A percentile compares a stretch with the other conserved stretches of the same genome.
Evolutionary conservation across 140 eudicot genomes (phyloP).

Genomic region (Bidens hawaiensis): DNA sequence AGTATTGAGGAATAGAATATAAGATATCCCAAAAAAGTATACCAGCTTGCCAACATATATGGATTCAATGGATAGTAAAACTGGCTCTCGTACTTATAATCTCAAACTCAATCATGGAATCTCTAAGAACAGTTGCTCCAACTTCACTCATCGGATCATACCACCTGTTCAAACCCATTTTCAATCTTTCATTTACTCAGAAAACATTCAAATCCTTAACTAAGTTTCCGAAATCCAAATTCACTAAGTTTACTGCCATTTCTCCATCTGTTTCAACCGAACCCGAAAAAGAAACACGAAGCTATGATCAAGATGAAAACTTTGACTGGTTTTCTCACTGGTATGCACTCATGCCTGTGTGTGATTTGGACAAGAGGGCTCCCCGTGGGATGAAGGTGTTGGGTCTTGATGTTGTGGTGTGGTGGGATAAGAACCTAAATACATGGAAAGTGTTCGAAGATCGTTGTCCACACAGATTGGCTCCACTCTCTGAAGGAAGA

Average conservation of each 20-base stretch:
- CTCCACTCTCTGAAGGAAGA: constrained; percentile 85
- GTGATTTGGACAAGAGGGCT: constrained; percentile 74
- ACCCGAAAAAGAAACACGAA: constrained; percentile 27
- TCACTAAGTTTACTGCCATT: constrained; percentile 28
- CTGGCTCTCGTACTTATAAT: not conserved
- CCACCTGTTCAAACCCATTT: constrained; percentile 26
- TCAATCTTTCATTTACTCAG: constrained; percentile 8
- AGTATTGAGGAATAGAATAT: too few relatives aligned
- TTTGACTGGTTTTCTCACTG: constrained; percentile 77
- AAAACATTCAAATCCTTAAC: constrained; percentile 15
- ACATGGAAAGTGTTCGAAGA: constrained; percentile 85
- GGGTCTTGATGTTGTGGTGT: constrained; percentile 69
- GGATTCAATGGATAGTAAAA: too few relatives aligned
- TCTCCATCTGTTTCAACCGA: constrained; percentile 31
- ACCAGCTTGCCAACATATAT: too few relatives aligned
- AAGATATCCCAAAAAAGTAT: too few relatives aligned
- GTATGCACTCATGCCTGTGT: constrained; percentile 63
- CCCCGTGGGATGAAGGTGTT: constrained; percentile 68
- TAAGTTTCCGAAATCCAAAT: constrained; percentile 17
- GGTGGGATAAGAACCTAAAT: constrained; percentile 71
- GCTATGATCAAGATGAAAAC: constrained; percentile 28
- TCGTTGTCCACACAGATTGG: constrained; percentile 73
- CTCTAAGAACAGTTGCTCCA: constrained; percentile 35
- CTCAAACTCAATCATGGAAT: constrained; percentile 32
- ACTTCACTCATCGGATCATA: constrained; percentile 19